A percentile compares a stretch with the other conserved stretches of the same genome.
Conservation (phyloP, 23 red algal genomes). For the Gracilaria domingensis region DNA sequence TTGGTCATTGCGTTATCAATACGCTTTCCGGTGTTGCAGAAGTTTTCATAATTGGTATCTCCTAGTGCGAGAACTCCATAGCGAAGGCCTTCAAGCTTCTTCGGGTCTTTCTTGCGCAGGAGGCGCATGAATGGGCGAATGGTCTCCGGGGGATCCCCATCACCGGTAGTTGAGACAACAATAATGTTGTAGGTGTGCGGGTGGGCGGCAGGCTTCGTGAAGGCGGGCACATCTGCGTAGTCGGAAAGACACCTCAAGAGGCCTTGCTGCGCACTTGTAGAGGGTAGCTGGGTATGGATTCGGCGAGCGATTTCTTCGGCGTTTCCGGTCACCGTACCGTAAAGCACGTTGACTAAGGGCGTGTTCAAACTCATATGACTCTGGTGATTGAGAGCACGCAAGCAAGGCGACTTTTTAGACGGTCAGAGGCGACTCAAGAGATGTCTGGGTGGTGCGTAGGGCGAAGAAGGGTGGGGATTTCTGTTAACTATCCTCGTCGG, state of each 20-base stretch:
- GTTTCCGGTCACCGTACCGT: constrained; percentile 80
- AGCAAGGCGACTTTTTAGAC: neutral
- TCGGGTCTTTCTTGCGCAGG: constrained; percentile 65
- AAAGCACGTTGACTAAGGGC: constrained; percentile 69
- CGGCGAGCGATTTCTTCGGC: constrained; percentile 82
- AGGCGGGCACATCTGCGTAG: constrained; percentile 60
- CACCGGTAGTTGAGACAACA: constrained; percentile 92
- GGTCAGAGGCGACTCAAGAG: neutral
- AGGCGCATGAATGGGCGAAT: constrained; percentile 76
- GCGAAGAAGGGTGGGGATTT: no score
- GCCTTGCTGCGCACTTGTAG: constrained; percentile 33
- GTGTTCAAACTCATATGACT: neutral
- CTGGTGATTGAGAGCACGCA: neutral
- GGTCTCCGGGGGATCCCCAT: constrained; percentile 89
- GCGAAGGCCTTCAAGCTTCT: constrained; percentile 36
- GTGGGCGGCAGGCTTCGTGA: constrained; percentile 16
- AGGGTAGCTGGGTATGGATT: constrained; percentile 67
- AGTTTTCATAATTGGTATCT: constrained; percentile 94
- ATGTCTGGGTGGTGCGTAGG: no score
- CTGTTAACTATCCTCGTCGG: no score
- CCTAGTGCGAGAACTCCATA: constrained; percentile 85
- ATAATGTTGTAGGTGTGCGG: constrained; percentile 64
- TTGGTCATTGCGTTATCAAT: constrained; percentile 71
- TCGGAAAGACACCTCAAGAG: constrained; percentile 50
- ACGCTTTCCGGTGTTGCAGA: constrained; percentile 78